Percentiles rank a stretch among this genome's conserved stretches.
Conservation (phyloP, 2,329 filamentous ascomycete species). For the Nigrospora sphaerica region DNA sequence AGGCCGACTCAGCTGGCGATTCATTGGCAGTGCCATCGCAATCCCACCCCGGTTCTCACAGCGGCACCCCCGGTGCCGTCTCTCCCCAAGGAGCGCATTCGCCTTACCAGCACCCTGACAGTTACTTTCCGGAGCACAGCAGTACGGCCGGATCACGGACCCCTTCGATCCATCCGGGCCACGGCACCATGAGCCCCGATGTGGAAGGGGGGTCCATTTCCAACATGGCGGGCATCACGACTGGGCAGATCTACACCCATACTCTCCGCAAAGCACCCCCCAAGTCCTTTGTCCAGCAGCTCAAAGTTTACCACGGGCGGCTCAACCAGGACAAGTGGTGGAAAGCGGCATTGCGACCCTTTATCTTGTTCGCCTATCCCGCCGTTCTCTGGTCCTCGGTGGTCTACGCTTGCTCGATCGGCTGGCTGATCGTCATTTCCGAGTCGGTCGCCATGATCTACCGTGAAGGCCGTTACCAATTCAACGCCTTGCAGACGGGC, state of each 20-base stretch:
- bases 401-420: slow-evolving; percentile 81
- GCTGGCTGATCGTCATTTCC: slow-evolving; percentile 92
- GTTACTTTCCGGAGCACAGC: not conserved
- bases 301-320: slow-evolving; percentile 72
- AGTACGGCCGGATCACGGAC: not conserved
- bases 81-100: too few relatives aligned
- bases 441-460: slow-evolving; percentile 81
- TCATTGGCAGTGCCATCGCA: too few relatives aligned
- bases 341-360: slow-evolving; percentile 69
- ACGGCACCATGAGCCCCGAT: slow-evolving; percentile 26
- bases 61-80: not conserved
- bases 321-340: slow-evolving; percentile 74
- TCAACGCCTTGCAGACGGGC: slow-evolving; percentile 72
- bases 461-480: slow-evolving; percentile 67
- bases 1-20: too few relatives aligned
- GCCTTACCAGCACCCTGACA: not conserved
- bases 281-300: slow-evolving; percentile 65
- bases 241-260: slow-evolving; percentile 58
- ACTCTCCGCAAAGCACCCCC: slow-evolving; percentile 59
- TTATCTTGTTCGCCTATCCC: slow-evolving; percentile 82
- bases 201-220: slow-evolving; percentile 33
- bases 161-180: slow-evolving; percentile 11
- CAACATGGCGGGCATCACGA: slow-evolving; percentile 22
- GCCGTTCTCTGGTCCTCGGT: slow-evolving; percentile 81
- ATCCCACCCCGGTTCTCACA: not conserved